Base-by-base conservation (phyloP, 257 asterid genomes). In the Linderniella brevidens region DNA sequence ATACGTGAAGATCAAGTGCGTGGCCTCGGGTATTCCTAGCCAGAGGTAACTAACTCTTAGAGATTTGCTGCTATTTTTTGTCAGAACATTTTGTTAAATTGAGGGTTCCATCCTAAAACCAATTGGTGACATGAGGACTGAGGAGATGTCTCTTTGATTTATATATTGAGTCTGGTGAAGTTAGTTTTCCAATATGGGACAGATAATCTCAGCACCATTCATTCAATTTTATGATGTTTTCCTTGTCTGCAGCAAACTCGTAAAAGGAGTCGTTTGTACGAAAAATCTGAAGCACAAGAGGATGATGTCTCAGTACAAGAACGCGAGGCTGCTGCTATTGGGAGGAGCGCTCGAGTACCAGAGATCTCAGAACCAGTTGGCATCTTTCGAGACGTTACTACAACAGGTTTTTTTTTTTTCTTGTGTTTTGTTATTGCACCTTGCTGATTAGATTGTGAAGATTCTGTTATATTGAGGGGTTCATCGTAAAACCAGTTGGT, bases 301-400 rank as follows among this genome's bases (percentile, higher is more conserved):
- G 49, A 90, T 90, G 99, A 71, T 56, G 42, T 72, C 96, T 19
- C 93, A 81, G 61, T 77, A 79, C 82, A 79, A 78, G 67, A 86
- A 79, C 18, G 74, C 96, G 10, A 68, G 81, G 59, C 62, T 90
- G 52, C 99, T 90, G 54, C 64, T 90, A 51, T 66, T 90, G 69
- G 94, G 94, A 56, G 99, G 99, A 46, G 75, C 96, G 35, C 82
- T 90, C 55, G 96, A 90, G 76, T 90, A 75, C 78, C 94, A 81
- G 72, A 67, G 92, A 62, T 66, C 72, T 56, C 68, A 87, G 48
- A 82, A 74, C 68, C 93, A 81, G 68, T 84, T 90, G 41, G 94
- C 92, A 43, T 90, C 99, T 44, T 78, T 90, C 40, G 75, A 90
- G 68, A 75, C 87, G 19, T 65, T 90, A 61, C 68, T 88, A 38